Conservation (phyloP, 352 stramenopile genomes). For the Phytophthora colocasiae region DNA sequence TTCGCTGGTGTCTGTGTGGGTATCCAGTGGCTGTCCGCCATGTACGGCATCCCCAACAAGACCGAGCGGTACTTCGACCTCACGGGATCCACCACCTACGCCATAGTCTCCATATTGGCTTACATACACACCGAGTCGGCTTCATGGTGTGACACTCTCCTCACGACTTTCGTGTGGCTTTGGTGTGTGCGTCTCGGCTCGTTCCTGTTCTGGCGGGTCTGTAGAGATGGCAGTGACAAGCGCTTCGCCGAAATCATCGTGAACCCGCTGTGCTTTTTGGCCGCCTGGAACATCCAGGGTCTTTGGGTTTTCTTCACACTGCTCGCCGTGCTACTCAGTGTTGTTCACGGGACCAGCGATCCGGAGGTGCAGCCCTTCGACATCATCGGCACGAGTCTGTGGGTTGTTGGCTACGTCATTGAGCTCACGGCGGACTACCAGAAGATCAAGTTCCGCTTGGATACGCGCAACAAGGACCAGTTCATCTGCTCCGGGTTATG, state of each 20-base stretch:
- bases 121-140: constrained; percentile 27
- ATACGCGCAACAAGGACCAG: constrained; percentile 69
- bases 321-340: constrained; percentile 68
- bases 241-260: constrained; percentile 74
- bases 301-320: constrained; percentile 85
- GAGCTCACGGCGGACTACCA: constrained; percentile 83
- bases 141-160: constrained; percentile 59
- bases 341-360: constrained; percentile 42
- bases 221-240: constrained; percentile 66
- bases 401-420: constrained; percentile 72
- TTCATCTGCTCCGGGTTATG: constrained; percentile 90
- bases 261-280: constrained; percentile 75
- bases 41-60: constrained; percentile 72
- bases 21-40: constrained; percentile 69
- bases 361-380: constrained; percentile 47
- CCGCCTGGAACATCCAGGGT: constrained; percentile 84
- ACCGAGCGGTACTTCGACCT: constrained; percentile 87
- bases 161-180: constrained; percentile 75
- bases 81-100: constrained; percentile 79
- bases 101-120: constrained; percentile 59
- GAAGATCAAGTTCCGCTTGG: constrained; percentile 79
- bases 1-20: constrained; percentile 62
- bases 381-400: constrained; percentile 51
- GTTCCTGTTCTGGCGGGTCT: constrained; percentile 82
- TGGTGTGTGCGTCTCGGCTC: constrained; percentile 80